phyloP scores from a whole-genome alignment of 176 grass and related monocot genomes.

The Carex myosuroides region DNA sequence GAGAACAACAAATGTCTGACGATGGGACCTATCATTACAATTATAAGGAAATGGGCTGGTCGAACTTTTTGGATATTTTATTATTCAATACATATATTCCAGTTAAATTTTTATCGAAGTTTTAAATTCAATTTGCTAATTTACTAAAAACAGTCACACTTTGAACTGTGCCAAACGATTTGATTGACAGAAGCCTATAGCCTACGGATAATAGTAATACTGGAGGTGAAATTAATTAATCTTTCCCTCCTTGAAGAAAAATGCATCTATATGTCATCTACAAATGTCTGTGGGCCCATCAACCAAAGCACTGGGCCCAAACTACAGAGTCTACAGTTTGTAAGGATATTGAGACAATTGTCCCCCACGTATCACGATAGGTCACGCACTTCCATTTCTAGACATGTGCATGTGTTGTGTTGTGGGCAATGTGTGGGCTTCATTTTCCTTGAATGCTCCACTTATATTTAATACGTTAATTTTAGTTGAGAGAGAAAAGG shows the following conservation, averaged over 20 bases:
- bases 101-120: too few species aligned
- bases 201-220: background rate
- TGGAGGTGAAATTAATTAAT: background rate
- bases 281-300: background rate
- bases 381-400: background rate
- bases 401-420: background rate
- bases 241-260: background rate
- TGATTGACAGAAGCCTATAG: too few species aligned
- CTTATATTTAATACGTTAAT: background rate
- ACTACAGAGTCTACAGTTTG: slow-evolving; percentile 4
- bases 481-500: background rate
- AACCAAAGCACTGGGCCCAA: background rate
- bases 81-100: too few species aligned
- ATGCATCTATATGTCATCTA: background rate
- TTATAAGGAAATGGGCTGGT: too few species aligned
- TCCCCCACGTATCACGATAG: background rate
- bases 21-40: too few species aligned
- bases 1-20: too few species aligned
- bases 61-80: too few species aligned
- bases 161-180: too few species aligned
- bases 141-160: too few species aligned
- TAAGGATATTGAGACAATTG: background rate
- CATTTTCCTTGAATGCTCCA: background rate
- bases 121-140: too few species aligned
- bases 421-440: background rate